Evolutionary conservation across 768 basidiomycete species (phyloP).

Genomic region (Collybia sordida): DNA sequence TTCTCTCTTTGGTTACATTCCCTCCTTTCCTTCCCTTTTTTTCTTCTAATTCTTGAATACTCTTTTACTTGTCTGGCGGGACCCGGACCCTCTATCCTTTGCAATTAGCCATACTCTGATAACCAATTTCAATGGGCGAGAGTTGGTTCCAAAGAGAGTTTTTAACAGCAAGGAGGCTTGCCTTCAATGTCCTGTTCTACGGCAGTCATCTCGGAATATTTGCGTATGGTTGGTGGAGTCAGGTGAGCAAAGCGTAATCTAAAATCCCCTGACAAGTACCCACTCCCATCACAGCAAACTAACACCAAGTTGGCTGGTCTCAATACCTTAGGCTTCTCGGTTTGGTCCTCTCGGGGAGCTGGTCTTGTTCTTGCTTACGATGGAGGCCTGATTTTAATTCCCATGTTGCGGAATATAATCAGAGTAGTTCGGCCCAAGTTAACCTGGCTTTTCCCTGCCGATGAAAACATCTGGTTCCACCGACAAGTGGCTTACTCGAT

Average conservation of each 20-base stretch:
- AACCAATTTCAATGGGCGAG: constrained; percentile 51
- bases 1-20: constrained; percentile 13
- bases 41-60: constrained; percentile 13
- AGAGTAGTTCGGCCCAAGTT: constrained; percentile 79
- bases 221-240: constrained; percentile 85
- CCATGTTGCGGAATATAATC: constrained; percentile 88
- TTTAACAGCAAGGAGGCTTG: constrained; percentile 57
- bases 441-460: constrained; percentile 84
- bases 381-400: constrained; percentile 83
- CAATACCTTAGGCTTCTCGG: constrained; percentile 78
- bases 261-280: not conserved
- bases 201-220: constrained; percentile 74
- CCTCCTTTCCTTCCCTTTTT: constrained; percentile 19
- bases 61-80: constrained; percentile 45
- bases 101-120: constrained; percentile 17
- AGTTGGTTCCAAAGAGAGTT: constrained; percentile 76
- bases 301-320: constrained; percentile 69
- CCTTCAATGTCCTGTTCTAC: constrained; percentile 80
- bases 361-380: constrained; percentile 88
- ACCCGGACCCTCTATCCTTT: constrained; percentile 39
- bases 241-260: constrained; percentile 45
- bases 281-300: constrained; percentile 39
- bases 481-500: constrained; percentile 92
- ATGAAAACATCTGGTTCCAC: constrained; percentile 97
- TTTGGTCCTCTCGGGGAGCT: constrained; percentile 90